Percentiles rank a stretch among this genome's conserved stretches.
These are phyloP conservation scores for Colletotrichum filicis DNA, from an alignment of 2,329 filamentous ascomycete species.

Conservation along the genomic window DNA sequence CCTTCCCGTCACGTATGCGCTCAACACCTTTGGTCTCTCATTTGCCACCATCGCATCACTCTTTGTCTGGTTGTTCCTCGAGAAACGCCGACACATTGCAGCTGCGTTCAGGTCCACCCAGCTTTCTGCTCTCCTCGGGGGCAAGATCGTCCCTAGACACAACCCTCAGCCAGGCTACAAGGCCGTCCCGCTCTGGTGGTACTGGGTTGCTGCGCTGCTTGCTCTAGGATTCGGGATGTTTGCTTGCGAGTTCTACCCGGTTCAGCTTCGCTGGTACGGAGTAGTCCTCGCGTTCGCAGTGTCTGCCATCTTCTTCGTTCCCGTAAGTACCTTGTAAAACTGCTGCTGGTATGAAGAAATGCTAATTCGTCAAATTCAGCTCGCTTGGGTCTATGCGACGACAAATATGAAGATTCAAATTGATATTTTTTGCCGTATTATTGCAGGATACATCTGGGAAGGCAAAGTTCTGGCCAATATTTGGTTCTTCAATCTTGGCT, in stretches of 20 bases:
- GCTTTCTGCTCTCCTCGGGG: neutral
- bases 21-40: conserved; percentile 62
- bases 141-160: neutral
- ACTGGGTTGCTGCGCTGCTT: conserved; percentile 33
- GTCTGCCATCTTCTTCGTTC: conserved; percentile 43
- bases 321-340: conserved; percentile 48
- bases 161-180: conserved; percentile 36
- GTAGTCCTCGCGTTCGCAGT: conserved; percentile 42
- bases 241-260: conserved; percentile 44
- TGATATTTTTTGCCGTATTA: conserved; percentile 56
- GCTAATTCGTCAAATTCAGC: conserved; percentile 26
- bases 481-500: conserved; percentile 50
- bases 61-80: conserved; percentile 45
- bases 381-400: conserved; percentile 49
- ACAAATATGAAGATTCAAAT: conserved; percentile 57
- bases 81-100: conserved; percentile 42
- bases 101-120: neutral
- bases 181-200: conserved; percentile 42
- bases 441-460: conserved; percentile 57
- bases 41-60: conserved; percentile 60
- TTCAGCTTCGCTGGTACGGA: conserved; percentile 46
- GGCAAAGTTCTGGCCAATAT: conserved; percentile 53
- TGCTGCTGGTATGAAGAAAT: neutral
- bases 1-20: conserved; percentile 54
- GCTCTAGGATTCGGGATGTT: conserved; percentile 43